Conservation (phyloP, 2,329 filamentous ascomycete species). For the Bisporella sp. region DNA sequence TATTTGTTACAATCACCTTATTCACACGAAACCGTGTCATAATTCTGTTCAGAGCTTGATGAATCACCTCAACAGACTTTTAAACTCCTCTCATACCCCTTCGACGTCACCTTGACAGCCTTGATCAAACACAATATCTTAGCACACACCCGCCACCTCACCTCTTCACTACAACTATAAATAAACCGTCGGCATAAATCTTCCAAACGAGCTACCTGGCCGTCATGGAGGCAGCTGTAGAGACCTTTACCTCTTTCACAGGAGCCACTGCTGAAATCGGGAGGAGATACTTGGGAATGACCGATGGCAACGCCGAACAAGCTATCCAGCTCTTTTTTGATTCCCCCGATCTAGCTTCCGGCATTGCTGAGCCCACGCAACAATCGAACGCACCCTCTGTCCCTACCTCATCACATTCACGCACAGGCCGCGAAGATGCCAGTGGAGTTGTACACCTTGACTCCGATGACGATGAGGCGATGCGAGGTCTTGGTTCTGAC, state of each 20-base stretch:
- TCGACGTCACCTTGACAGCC: neutral
- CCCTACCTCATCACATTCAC: slow-evolving; percentile 22
- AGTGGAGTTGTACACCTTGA: slow-evolving; percentile 66
- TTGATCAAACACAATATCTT: neutral
- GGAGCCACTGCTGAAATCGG: slow-evolving; percentile 67
- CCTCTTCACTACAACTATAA: neutral
- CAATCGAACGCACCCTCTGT: slow-evolving; percentile 17
- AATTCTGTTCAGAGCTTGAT: too few relatives aligned
- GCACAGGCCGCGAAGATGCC: slow-evolving; percentile 42
- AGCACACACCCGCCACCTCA: neutral
- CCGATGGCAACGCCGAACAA: slow-evolving; percentile 76
- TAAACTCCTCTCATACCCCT: neutral
- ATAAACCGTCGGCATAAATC: neutral
- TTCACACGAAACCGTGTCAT: too few relatives aligned
- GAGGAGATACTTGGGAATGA: slow-evolving; percentile 74
- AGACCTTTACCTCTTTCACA: slow-evolving; percentile 77
- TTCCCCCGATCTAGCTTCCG: slow-evolving; percentile 61
- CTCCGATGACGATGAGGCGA: slow-evolving; percentile 62
- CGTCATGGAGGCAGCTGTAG: slow-evolving; percentile 53
- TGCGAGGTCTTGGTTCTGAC: slow-evolving; percentile 34
- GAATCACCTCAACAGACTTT: too few relatives aligned
- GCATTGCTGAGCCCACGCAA: slow-evolving; percentile 12
- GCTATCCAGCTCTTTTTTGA: slow-evolving; percentile 89
- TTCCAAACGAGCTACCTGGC: neutral
- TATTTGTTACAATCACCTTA: too few relatives aligned